phyloP scores from a whole-genome alignment of 768 basidiomycete genomes.

The Mycena rebaudengoi region DNA sequence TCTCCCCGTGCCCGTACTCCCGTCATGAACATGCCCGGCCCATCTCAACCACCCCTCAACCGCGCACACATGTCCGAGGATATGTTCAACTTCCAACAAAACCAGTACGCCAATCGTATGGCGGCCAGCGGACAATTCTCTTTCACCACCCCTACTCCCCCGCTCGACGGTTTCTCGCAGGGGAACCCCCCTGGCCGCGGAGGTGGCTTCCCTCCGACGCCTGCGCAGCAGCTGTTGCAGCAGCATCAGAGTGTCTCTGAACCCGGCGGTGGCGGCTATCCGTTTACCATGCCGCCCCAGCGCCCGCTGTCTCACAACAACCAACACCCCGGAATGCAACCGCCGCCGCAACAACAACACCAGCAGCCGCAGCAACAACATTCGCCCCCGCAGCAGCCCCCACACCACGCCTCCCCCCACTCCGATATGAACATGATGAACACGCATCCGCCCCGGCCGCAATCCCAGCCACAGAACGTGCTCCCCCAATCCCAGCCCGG shows the following conservation, averaged over 20 bases:
- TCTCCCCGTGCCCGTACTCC: slow-evolving; percentile 51
- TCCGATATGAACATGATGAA: slow-evolving; percentile 56
- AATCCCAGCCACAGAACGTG: slow-evolving; percentile 71
- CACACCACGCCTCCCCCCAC: slow-evolving; percentile 59
- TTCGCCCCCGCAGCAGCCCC: slow-evolving; percentile 49
- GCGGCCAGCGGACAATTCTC: slow-evolving; percentile 47
- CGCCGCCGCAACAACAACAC: no score
- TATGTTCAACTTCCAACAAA: slow-evolving; percentile 50
- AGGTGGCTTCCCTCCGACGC: slow-evolving; percentile 60
- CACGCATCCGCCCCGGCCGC: slow-evolving; percentile 60
- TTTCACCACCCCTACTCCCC: slow-evolving; percentile 59
- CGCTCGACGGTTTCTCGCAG: slow-evolving; percentile 49
- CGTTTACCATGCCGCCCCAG: slow-evolving; percentile 36
- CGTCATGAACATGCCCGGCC: slow-evolving; percentile 48
- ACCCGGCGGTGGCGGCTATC: slow-evolving; percentile 42
- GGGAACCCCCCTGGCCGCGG: slow-evolving; percentile 46
- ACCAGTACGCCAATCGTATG: slow-evolving; percentile 43
- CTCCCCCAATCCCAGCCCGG: slow-evolving; percentile 45
- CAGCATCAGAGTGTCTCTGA: slow-evolving; percentile 46
- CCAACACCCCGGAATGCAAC: slow-evolving; percentile 15
- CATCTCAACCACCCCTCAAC: slow-evolving; percentile 49
- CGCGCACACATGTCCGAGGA: slow-evolving; percentile 57
- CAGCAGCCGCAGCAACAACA: slow-evolving; percentile 24
- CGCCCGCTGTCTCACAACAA: slow-evolving; percentile 41
- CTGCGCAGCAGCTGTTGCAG: slow-evolving; percentile 73